phyloP scores from a whole-genome alignment of 225 moss, liverwort and hornwort genomes.

The Takakia lepidozioides region DNA sequence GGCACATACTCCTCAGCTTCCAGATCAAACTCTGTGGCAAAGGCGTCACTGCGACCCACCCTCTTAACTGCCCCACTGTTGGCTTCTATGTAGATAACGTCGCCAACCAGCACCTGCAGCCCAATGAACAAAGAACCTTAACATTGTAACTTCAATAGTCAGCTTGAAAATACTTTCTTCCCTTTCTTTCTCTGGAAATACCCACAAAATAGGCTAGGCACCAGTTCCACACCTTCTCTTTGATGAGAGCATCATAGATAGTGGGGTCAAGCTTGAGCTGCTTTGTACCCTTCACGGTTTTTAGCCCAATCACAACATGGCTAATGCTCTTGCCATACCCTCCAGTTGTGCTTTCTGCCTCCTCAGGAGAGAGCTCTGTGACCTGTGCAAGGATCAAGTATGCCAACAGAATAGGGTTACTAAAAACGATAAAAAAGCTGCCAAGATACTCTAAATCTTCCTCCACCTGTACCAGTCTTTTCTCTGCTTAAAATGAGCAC shows the following conservation, averaged over 20 bases:
- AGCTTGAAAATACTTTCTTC: no score
- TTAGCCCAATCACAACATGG: constrained; percentile 88
- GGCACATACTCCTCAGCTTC: constrained; percentile 96
- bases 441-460: no score
- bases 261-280: constrained; percentile 92
- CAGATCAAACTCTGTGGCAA: constrained; percentile 93
- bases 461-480: no score
- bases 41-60: constrained; percentile 93
- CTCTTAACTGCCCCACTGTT: constrained; percentile 96
- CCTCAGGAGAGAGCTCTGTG: constrained; percentile 80
- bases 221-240: constrained; percentile 61
- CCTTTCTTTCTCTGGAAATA: no score
- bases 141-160: no score
- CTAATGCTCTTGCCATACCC: constrained; percentile 98
- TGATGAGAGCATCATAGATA: constrained; percentile 83
- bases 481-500: no score
- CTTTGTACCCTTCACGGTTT: constrained; percentile 94
- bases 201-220: no score
- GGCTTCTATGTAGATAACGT: constrained; percentile 94
- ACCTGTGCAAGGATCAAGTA: constrained; percentile 32
- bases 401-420: no score
- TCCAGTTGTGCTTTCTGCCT: constrained; percentile 91
- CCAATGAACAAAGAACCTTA: no score
- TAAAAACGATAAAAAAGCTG: no score
- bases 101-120: constrained; percentile 77